Percentiles rank a stretch among this genome's conserved stretches.
These are phyloP conservation scores for Lepidium sativum DNA, from an alignment of 345 rosid species.

Conservation along the genomic window DNA sequence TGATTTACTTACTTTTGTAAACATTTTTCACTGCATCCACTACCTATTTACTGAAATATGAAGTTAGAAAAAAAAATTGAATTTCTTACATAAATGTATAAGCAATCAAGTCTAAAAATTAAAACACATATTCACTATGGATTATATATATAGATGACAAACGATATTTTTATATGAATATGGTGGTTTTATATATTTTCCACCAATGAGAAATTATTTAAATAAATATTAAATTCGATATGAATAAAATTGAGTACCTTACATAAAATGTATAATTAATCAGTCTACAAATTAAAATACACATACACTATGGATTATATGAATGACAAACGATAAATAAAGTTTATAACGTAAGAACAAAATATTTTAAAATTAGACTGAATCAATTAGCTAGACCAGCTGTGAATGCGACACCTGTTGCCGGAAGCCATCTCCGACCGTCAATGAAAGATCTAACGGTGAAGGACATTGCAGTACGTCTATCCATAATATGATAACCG, in stretches of 20 bases:
- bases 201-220: neutral
- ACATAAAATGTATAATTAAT: neutral
- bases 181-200: neutral
- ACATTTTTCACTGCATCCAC: too few relatives aligned
- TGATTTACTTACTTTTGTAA: too few relatives aligned
- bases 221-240: neutral
- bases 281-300: neutral
- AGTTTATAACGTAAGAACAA: neutral
- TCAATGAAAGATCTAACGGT: slow-evolving; percentile 55
- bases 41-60: too few relatives aligned
- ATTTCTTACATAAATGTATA: neutral
- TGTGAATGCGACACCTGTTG: slow-evolving; percentile 48
- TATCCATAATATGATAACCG: slow-evolving; percentile 61
- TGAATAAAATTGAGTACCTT: neutral
- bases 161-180: too few relatives aligned
- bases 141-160: neutral
- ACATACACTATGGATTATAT: neutral
- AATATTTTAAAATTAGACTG: neutral
- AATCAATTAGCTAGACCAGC: slow-evolving; percentile 43
- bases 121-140: neutral
- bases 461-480: slow-evolving; percentile 44
- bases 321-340: neutral
- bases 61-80: neutral
- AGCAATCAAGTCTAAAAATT: neutral
- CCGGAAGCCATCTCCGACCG: slow-evolving; percentile 63